Evolutionary conservation across 441 rosid genomes (phyloP).

Genomic region (Pelargonium fulgidum): DNA sequence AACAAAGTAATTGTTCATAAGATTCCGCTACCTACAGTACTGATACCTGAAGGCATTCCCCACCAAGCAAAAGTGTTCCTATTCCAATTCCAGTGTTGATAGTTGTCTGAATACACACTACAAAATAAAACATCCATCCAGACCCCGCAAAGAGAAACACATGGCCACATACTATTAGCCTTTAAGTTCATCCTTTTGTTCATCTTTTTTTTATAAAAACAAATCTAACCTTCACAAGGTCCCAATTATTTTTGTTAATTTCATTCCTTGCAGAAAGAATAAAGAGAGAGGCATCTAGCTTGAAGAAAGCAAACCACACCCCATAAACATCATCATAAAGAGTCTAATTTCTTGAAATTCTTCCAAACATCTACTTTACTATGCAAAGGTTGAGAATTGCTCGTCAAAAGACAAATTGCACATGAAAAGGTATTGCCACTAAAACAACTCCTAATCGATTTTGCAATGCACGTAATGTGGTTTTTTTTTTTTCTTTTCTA

Average conservation of each 20-base stretch:
- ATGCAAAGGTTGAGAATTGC: not conserved
- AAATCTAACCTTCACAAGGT: no score
- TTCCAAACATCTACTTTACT: not conserved
- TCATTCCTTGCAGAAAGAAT: no score
- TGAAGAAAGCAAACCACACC: not conserved
- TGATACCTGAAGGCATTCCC: constrained; percentile 48
- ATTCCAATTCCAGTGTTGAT: constrained; percentile 53
- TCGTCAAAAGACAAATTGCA: not conserved
- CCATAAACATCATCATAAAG: not conserved
- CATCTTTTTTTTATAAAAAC: not conserved
- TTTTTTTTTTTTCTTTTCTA: no score
- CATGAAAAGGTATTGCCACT: not conserved
- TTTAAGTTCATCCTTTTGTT: not conserved
- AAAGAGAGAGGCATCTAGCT: not conserved
- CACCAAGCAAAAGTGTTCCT: constrained; percentile 35
- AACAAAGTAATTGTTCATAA: not conserved
- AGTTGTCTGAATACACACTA: constrained; percentile 48
- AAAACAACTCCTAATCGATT: no score
- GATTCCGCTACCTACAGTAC: not conserved
- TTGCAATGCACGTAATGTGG: no score
- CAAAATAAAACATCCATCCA: constrained; percentile 45
- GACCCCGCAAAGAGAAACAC: constrained; percentile 14
- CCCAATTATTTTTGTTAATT: no score
- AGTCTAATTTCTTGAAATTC: not conserved
- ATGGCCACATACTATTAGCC: no score